A percentile compares a stretch with the other conserved stretches of the same genome.
These are phyloP conservation scores for Cryptococcus floricola DNA, from an alignment of 1,284 basidiomycete genomes.

Conservation along the genomic window DNA sequence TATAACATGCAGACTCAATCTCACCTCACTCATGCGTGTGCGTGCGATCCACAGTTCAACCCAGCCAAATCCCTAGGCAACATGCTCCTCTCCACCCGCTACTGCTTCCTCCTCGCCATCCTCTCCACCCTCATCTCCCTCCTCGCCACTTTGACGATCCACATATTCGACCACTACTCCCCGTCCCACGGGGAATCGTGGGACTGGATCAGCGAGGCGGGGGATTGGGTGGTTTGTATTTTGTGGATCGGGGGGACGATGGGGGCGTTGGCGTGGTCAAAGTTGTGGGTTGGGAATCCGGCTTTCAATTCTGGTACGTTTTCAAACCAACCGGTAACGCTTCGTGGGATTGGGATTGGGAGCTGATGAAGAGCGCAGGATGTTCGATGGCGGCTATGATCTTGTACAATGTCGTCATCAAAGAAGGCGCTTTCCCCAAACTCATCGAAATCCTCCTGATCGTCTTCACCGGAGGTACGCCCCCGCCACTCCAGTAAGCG, in stretches of 20 bases:
- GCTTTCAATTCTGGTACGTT: conserved; percentile 80
- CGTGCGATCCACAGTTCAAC: conserved; percentile 41
- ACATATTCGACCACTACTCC: conserved; percentile 61
- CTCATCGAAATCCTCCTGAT: conserved; percentile 72
- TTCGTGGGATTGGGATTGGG: too few relatives aligned
- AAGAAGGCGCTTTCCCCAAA: conserved; percentile 77
- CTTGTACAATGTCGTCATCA: conserved; percentile 79
- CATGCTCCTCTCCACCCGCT: conserved; percentile 64
- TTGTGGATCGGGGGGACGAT: conserved; percentile 79
- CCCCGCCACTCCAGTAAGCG: background rate
- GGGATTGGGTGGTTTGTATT: conserved; percentile 58
- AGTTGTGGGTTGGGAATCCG: conserved; percentile 83
- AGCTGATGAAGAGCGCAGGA: conserved; percentile 51
- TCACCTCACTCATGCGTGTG: background rate
- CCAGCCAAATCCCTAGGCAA: conserved; percentile 72
- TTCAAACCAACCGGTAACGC: too few relatives aligned
- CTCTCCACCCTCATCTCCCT: conserved; percentile 77
- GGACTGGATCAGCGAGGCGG: conserved; percentile 44
- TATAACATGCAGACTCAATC: background rate
- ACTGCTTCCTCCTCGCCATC: conserved; percentile 55
- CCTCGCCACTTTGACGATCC: conserved; percentile 73
- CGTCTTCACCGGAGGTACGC: conserved; percentile 62
- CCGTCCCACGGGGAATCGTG: conserved; percentile 36
- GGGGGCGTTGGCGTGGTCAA: conserved; percentile 65
- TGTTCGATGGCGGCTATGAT: conserved; percentile 88